Evolutionary conservation across 306 rosid genomes (phyloP).

Genomic region (Gynostemma pentaphyllum): DNA sequence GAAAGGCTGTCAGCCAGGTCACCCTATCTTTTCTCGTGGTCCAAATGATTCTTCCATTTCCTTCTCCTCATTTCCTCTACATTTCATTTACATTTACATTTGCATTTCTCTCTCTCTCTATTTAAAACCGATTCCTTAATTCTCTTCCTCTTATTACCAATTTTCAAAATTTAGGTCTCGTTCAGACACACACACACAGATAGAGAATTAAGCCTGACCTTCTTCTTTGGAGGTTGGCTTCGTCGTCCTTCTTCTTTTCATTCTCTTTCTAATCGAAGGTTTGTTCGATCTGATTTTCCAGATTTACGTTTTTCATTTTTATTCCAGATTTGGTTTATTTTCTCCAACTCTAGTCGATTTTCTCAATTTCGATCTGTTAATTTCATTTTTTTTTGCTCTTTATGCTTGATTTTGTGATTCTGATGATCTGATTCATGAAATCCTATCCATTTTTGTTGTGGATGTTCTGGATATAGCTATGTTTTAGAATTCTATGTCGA

Average conservation of each 20-base stretch:
- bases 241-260: background rate
- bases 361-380: background rate
- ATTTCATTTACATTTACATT: constrained; percentile 12
- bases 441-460: background rate
- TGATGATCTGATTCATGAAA: background rate
- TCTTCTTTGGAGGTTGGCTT: constrained; percentile 14
- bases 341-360: background rate
- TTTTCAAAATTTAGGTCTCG: constrained; percentile 6
- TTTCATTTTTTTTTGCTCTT: background rate
- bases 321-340: background rate
- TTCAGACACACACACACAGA: background rate
- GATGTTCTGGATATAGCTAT: no score
- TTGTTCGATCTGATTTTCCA: background rate
- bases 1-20: constrained; percentile 20
- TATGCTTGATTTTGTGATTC: background rate
- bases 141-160: background rate
- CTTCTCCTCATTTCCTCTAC: background rate
- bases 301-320: background rate
- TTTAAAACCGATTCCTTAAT: background rate
- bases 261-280: background rate
- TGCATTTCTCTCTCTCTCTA: constrained; percentile 7
- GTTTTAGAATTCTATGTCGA: background rate
- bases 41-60: constrained; percentile 14
- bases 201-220: constrained; percentile 7
- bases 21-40: constrained; percentile 18